A percentile compares a stretch with the other conserved stretches of the same genome.
phyloP scores from a whole-genome alignment of 192 early-diverging fungal genomes.

The Podila epigama region DNA sequence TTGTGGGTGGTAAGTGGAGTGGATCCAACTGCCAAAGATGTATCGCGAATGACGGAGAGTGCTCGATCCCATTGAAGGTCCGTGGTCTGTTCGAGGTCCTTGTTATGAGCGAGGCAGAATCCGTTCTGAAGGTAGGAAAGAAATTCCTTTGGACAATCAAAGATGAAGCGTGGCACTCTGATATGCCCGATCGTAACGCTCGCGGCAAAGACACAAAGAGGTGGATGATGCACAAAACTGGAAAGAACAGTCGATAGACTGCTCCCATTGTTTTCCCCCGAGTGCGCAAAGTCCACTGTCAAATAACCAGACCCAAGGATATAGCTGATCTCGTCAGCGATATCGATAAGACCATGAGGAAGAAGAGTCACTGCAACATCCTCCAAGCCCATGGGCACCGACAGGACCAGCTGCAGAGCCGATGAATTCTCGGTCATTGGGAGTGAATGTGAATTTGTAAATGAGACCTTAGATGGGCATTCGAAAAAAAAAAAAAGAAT shows the following conservation, averaged over 20 bases:
- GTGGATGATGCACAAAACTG: slow-evolving; percentile 25
- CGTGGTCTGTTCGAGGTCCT: not conserved
- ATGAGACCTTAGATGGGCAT: not conserved
- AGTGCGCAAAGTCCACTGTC: not conserved
- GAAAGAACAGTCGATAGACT: not conserved
- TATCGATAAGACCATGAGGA: slow-evolving; percentile 1
- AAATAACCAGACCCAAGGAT: slow-evolving; percentile 23
- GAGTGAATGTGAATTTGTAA: not conserved
- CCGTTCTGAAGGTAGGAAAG: not conserved
- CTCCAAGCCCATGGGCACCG: slow-evolving; percentile 34
- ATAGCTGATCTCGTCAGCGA: slow-evolving; percentile 18
- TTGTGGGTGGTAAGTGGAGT: not conserved
- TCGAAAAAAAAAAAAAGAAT: not conserved
- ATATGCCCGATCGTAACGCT: slow-evolving; percentile 22
- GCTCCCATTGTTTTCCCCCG: not conserved
- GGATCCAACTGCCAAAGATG: slow-evolving; percentile 7
- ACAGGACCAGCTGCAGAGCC: slow-evolving; percentile 19
- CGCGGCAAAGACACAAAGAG: slow-evolving; percentile 26
- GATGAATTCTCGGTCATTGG: not conserved
- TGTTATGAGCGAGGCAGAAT: not conserved
- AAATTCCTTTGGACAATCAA: slow-evolving; percentile 1
- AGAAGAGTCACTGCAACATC: slow-evolving; percentile 18
- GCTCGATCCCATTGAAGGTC: slow-evolving; percentile 13
- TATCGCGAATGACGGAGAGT: slow-evolving; percentile 8
- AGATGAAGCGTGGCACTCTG: slow-evolving; percentile 1